phyloP scores from a whole-genome alignment of 805 yeast genomes.

The Torulaspora gathmanii region DNA sequence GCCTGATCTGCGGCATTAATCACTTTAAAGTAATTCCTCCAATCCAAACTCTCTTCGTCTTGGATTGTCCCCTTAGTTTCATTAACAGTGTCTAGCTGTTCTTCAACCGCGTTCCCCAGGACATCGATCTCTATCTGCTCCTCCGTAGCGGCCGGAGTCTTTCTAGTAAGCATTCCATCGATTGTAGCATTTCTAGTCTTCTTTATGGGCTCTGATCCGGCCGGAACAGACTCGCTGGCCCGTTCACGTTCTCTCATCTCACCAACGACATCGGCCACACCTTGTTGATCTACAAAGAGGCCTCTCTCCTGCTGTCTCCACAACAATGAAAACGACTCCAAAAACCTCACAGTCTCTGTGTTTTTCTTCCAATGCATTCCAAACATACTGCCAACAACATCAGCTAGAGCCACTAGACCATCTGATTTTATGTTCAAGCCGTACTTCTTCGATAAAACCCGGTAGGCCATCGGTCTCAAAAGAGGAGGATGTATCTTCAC shows the following conservation, averaged over 20 bases:
- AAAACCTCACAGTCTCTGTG: conserved; percentile 26
- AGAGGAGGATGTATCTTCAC: conserved; percentile 73
- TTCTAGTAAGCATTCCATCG: conserved; percentile 3
- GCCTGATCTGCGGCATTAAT: conserved; percentile 65
- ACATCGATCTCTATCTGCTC: conserved; percentile 1
- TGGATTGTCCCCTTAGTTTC: conserved; percentile 2
- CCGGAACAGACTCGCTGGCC: conserved; percentile 12
- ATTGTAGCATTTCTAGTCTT: conserved; percentile 4
- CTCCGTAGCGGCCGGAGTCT: not conserved
- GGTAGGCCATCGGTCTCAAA: conserved; percentile 84
- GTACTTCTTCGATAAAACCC: conserved; percentile 85
- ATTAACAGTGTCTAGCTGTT: not conserved
- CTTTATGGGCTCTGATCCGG: not conserved
- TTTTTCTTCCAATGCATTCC: conserved; percentile 77
- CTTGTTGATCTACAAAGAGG: conserved; percentile 72
- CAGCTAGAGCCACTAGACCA: conserved; percentile 70
- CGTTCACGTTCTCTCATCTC: conserved; percentile 44
- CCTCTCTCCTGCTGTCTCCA: conserved; percentile 94
- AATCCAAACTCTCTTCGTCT: conserved; percentile 41
- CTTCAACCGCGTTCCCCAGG: not conserved
- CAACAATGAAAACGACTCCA: conserved; percentile 71
- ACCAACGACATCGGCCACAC: conserved; percentile 56
- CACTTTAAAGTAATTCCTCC: conserved; percentile 69
- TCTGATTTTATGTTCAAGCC: conserved; percentile 86
- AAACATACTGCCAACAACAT: conserved; percentile 66